These are phyloP conservation scores for Ramularia endophylla DNA, from an alignment of 2,329 filamentous ascomycete species.

Conservation along the genomic window DNA sequence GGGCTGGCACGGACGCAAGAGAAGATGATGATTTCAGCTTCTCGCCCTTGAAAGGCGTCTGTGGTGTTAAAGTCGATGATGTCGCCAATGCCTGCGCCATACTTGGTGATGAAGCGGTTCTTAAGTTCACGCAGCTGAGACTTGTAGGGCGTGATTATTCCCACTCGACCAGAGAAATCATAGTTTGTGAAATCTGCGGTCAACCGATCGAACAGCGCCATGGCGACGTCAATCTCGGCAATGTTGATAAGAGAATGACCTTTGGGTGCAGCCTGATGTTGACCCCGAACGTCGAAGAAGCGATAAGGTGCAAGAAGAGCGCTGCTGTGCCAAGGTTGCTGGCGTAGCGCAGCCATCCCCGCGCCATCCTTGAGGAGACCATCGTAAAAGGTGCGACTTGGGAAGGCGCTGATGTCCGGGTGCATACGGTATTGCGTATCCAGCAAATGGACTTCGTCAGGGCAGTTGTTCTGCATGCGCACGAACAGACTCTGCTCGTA, in stretches of 20 bases:
- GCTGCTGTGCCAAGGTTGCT: slow-evolving; percentile 79
- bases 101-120: slow-evolving; percentile 63
- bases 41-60: slow-evolving; percentile 93
- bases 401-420: slow-evolving; percentile 88
- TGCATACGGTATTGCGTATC: slow-evolving; percentile 99
- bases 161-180: slow-evolving; percentile 66
- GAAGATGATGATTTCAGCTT: slow-evolving; percentile 98
- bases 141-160: slow-evolving; percentile 98
- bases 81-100: slow-evolving; percentile 68
- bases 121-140: slow-evolving; percentile 80
- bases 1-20: slow-evolving; percentile 92
- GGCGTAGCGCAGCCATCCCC: slow-evolving; percentile 60
- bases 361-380: slow-evolving; percentile 73
- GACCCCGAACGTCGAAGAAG: slow-evolving; percentile 93
- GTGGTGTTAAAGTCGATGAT: slow-evolving; percentile 97
- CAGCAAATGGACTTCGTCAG: slow-evolving; percentile 83
- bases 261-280: slow-evolving; percentile 71
- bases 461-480: slow-evolving; percentile 91
- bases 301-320: slow-evolving; percentile 82
- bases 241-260: slow-evolving; percentile 88
- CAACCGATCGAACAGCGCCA: slow-evolving; percentile 77
- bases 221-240: slow-evolving; percentile 78
- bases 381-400: slow-evolving; percentile 89
- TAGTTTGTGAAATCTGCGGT: slow-evolving; percentile 54
- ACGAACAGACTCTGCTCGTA: slow-evolving; percentile 99